These are phyloP conservation scores for Podila horticola DNA, from an alignment of 192 early-diverging fungal genomes.

Conservation along the genomic window DNA sequence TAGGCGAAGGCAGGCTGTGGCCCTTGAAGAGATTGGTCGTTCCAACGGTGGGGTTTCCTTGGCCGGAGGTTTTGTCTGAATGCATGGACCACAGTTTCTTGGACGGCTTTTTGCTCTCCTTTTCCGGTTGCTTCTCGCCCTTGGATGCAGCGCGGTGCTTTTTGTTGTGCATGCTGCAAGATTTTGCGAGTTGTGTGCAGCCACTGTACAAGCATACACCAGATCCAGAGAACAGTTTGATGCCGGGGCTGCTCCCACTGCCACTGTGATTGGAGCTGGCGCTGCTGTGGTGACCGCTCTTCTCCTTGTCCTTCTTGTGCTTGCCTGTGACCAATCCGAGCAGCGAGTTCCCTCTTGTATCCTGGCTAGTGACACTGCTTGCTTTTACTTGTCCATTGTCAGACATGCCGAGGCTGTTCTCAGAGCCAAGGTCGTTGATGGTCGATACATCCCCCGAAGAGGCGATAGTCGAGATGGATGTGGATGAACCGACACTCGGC, in stretches of 20 bases:
- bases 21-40: constrained; percentile 4
- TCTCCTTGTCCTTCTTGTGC: constrained; percentile 22
- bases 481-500: constrained; percentile 31
- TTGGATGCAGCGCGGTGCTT: constrained; percentile 4
- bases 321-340: constrained; percentile 36
- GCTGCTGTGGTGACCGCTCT: constrained; percentile 3
- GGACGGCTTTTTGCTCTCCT: constrained; percentile 13
- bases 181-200: constrained; percentile 33
- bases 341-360: neutral
- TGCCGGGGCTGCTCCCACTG: constrained; percentile 11
- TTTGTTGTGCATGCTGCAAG: constrained; percentile 33
- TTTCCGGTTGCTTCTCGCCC: constrained; percentile 2
- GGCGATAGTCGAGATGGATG: constrained; percentile 33
- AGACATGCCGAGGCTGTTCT: constrained; percentile 11
- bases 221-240: constrained; percentile 30
- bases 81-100: constrained; percentile 14
- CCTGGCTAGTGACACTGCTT: neutral
- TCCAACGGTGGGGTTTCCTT: constrained; percentile 4
- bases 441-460: constrained; percentile 34
- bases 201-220: constrained; percentile 30
- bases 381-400: constrained; percentile 1
- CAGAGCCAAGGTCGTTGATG: constrained; percentile 17
- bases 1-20: constrained; percentile 5
- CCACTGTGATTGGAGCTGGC: constrained; percentile 23
- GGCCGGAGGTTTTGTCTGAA: constrained; percentile 14